These are phyloP conservation scores for Glycine latifolia DNA, from an alignment of 306 rosid species.

Conservation along the genomic window DNA sequence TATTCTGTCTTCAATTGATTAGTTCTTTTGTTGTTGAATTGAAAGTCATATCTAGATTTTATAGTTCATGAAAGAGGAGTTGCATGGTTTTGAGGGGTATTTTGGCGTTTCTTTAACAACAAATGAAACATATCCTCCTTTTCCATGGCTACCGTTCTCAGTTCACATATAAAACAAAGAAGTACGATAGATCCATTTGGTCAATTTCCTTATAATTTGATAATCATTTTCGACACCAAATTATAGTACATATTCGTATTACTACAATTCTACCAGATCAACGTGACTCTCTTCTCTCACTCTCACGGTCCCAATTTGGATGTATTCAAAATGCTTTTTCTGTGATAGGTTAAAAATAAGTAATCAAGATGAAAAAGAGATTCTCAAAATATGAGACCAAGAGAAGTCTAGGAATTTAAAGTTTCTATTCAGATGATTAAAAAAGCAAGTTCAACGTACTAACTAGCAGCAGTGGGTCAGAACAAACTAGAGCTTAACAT, in stretches of 20 bases:
- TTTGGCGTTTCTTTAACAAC: constrained; percentile 55
- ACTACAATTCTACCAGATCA: constrained; percentile 7
- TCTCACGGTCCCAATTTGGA: constrained; percentile 51
- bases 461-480: constrained; percentile 29
- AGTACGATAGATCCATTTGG: constrained; percentile 50
- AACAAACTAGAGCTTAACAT: constrained; percentile 41
- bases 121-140: constrained; percentile 17
- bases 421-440: constrained; percentile 43
- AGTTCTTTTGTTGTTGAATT: constrained; percentile 5
- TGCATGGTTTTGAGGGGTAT: constrained; percentile 68
- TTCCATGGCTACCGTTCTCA: constrained; percentile 15
- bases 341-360: constrained; percentile 38
- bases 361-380: constrained; percentile 28
- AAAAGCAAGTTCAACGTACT: constrained; percentile 39
- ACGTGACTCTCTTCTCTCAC: constrained; percentile 27
- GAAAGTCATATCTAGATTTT: not conserved
- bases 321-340: constrained; percentile 38
- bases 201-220: constrained; percentile 59
- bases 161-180: constrained; percentile 48
- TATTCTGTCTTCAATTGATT: constrained; percentile 20
- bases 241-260: constrained; percentile 35
- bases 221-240: constrained; percentile 58
- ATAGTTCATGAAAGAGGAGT: constrained; percentile 38
- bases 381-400: constrained; percentile 48
- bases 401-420: constrained; percentile 48